Percentiles rank a stretch among this genome's conserved stretches.
These are phyloP conservation scores for Saccharomycopsis schoenii DNA, from an alignment of 805 yeast species.

Conservation along the genomic window DNA sequence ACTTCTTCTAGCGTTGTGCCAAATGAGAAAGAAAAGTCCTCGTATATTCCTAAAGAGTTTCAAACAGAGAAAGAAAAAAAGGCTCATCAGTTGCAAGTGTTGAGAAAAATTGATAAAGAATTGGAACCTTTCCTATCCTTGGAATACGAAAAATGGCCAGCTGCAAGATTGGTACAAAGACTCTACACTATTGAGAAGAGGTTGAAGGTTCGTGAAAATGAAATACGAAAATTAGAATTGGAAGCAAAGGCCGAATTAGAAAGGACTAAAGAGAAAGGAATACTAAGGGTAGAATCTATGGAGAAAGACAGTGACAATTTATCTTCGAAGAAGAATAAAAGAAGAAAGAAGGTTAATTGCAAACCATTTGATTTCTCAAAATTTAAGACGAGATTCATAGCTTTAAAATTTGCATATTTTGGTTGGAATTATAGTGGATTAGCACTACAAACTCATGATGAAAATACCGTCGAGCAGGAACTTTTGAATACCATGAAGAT, in stretches of 20 bases:
- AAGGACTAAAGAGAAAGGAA: not conserved
- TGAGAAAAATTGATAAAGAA: not conserved
- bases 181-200: not conserved
- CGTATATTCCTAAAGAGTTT: not conserved
- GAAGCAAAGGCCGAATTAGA: not conserved
- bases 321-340: not conserved
- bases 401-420: constrained; percentile 72
- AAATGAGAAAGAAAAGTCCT: too few species aligned
- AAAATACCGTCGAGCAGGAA: constrained; percentile 76
- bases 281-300: not conserved
- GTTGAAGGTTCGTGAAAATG: not conserved
- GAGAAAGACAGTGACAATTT: not conserved
- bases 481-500: constrained; percentile 62
- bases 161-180: not conserved
- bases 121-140: not conserved
- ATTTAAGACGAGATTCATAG: constrained; percentile 57
- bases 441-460: constrained; percentile 67
- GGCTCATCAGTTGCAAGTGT: not conserved
- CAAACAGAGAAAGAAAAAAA: not conserved
- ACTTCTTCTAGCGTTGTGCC: too few species aligned
- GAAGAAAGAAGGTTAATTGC: not conserved
- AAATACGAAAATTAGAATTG: not conserved
- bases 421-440: constrained; percentile 96
- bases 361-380: constrained; percentile 52
- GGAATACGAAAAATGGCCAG: not conserved